Evolutionary conservation across 331 rosid genomes (phyloP), one percentile per base, ranked within the genome.

Genomic region (Rosa hybrid): DNA sequence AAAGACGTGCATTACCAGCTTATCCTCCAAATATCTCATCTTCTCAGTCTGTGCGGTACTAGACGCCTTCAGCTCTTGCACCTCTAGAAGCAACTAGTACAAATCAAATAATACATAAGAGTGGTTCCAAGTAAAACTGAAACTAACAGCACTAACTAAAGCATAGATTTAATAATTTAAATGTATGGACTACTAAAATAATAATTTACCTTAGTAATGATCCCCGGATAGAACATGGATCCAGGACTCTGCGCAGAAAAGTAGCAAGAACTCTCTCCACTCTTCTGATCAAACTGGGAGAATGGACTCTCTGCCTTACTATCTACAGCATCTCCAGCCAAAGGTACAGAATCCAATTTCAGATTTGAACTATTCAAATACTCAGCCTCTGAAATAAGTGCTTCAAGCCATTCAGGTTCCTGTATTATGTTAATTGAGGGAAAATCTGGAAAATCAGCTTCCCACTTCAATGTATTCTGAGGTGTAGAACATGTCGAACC

Each of bases 41-140:
- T 78, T 89, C 63, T 80, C 56, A 59, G 81, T 77, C 38, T 90
- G 90, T 51, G 75, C 80, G 68, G 78, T 44, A 72, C 80, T 86
- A 59, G 82, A 89, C 71, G 72, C 71, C 72, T 65, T 82, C 1
- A 88, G 80, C 84, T 90, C 94, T 78, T 80, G 82, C 70, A 84
- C 82, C 81, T 87, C 93, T 79, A 84, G 86, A 78, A 63, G 69
- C 80, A 87, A 83, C 97, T 91, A 69, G 71, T 82, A 76, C 17
- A 39, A 51, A 34, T 39, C 8, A 83, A 74, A 82, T 64, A 73
- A 50, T 12, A 78, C 7, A 78, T 45, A 67, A 75, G 51, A 81
- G 27, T 30, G 48, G 45, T 25, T 64, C 68, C 13, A 53, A 78
- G 17, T 6, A 77, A 82, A 56, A 74, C 27, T 9, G 75, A 74